A percentile compares a stretch with the other conserved stretches of the same genome.
phyloP scores from a whole-genome alignment of 208 protist genomes.

The Acanthamoeba divionensis region DNA sequence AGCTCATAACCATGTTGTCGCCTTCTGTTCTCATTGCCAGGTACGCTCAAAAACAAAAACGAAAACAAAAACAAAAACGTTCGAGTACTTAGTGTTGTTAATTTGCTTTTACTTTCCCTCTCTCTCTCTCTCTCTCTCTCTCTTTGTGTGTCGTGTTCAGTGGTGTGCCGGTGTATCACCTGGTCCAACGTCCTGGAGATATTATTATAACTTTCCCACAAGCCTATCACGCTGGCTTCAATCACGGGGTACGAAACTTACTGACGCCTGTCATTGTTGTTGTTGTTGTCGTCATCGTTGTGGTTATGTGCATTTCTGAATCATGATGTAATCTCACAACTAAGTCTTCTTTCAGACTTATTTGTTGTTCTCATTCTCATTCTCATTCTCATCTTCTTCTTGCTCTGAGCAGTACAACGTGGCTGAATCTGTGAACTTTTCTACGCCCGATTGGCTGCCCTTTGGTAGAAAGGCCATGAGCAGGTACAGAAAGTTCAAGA shows the following conservation, averaged over 20 bases:
- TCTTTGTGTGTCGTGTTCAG: too few species aligned
- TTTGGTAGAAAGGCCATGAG: conserved; percentile 58
- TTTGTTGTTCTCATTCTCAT: neutral
- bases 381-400: neutral
- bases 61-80: too few species aligned
- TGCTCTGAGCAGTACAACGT: conserved; percentile 74
- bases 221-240: conserved; percentile 83
- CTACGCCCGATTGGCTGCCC: conserved; percentile 70
- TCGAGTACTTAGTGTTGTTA: too few species aligned
- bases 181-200: conserved; percentile 70
- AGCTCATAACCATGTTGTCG: conserved; percentile 75
- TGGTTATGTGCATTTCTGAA: too few species aligned
- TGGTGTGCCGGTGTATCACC: conserved; percentile 64
- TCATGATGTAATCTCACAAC: neutral
- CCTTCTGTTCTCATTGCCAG: conserved; percentile 57
- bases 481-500: conserved; percentile 4
- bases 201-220: conserved; percentile 81
- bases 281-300: too few species aligned
- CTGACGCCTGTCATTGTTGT: too few species aligned
- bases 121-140: too few species aligned
- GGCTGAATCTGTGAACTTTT: conserved; percentile 83
- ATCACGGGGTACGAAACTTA: conserved; percentile 57
- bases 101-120: too few species aligned
- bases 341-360: neutral
- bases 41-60: neutral